phyloP scores from a whole-genome alignment of 164 flowering plant species.

The Umbilicus rupestris region DNA sequence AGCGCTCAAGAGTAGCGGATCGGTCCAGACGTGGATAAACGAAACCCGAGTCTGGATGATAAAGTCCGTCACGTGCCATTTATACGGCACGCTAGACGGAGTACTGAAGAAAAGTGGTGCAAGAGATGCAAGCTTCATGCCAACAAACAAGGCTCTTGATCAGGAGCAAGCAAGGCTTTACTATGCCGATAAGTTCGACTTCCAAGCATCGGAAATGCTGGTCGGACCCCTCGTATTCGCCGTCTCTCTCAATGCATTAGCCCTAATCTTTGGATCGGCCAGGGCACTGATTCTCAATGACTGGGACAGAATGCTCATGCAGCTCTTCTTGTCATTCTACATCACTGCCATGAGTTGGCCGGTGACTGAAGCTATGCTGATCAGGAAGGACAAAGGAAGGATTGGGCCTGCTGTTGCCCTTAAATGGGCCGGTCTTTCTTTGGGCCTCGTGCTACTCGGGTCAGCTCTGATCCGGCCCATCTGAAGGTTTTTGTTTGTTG shows the following conservation, averaged over 20 bases:
- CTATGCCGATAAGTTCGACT: not conserved
- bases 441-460: not conserved
- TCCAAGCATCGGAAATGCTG: not conserved
- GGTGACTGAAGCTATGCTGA: conserved; percentile 1
- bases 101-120: not conserved
- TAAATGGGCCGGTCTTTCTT: not conserved
- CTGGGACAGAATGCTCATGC: not conserved
- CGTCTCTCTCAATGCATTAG: not conserved
- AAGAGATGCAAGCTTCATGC: not conserved
- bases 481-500: no score
- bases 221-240: not conserved
- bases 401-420: not conserved
- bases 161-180: not conserved
- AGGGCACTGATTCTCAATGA: not conserved
- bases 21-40: not conserved
- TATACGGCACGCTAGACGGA: not conserved
- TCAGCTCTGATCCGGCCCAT: not conserved
- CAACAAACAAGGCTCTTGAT: not conserved
- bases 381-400: not conserved
- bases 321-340: not conserved
- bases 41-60: not conserved
- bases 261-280: not conserved
- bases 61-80: not conserved
- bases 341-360: not conserved
- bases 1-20: not conserved